Conservation (phyloP, 2,329 filamentous ascomycete species). For the Fusarium foetens region DNA sequence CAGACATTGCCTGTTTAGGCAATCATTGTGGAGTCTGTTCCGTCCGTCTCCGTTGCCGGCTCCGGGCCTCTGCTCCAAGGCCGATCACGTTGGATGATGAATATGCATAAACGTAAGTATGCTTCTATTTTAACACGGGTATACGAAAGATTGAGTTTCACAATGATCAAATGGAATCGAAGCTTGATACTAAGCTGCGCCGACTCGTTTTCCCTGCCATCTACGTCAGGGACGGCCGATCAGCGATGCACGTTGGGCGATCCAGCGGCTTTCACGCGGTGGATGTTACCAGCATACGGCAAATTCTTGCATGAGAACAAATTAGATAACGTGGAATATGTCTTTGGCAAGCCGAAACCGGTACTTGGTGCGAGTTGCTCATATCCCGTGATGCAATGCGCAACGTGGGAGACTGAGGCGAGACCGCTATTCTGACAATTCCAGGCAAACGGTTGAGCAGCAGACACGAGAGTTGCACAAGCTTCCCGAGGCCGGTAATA, state of each 20-base stretch:
- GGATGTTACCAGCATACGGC: not conserved
- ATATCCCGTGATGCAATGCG: conserved; percentile 36
- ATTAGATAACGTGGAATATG: not conserved
- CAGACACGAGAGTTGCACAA: conserved; percentile 44
- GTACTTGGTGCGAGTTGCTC: not conserved
- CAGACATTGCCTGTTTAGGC: conserved; percentile 31
- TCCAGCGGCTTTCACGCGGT: conserved; percentile 31
- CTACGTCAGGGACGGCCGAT: conserved; percentile 27
- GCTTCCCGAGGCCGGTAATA: conserved; percentile 19
- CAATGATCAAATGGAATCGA: not conserved
- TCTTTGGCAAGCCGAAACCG: not conserved
- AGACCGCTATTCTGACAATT: conserved; percentile 15
- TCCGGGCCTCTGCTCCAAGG: conserved; percentile 2
- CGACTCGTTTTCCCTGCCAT: conserved; percentile 8
- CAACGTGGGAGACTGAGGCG: conserved; percentile 17
- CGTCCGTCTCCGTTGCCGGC: conserved; percentile 20
- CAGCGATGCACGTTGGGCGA: conserved; percentile 28
- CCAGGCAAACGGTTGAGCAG: conserved; percentile 32
- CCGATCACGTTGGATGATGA: conserved; percentile 6
- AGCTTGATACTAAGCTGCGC: not conserved
- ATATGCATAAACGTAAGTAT: not conserved
- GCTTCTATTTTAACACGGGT: not conserved
- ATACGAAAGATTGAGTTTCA: not conserved
- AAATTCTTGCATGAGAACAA: conserved; percentile 1
- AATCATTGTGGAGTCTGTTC: conserved; percentile 17